Conservation (phyloP, 257 asterid species). For the Solanum medicagineum region DNA sequence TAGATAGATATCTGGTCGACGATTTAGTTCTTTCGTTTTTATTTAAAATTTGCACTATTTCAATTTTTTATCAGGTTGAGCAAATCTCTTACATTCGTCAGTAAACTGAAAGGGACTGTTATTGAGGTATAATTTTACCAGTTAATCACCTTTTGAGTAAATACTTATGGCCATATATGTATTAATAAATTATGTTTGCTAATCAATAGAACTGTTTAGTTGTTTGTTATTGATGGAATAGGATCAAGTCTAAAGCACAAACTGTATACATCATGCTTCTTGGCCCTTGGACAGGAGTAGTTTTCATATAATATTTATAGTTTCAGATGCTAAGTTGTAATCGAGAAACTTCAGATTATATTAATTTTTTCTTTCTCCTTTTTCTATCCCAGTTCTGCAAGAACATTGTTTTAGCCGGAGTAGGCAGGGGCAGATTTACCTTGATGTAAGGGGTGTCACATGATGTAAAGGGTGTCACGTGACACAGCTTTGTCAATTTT, state of each 20-base stretch:
- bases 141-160: too few species aligned
- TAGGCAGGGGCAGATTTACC: slow-evolving; percentile 31
- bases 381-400: slow-evolving; percentile 67
- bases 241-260: too few species aligned
- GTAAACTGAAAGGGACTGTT: too few species aligned
- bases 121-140: too few species aligned
- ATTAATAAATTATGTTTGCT: too few species aligned
- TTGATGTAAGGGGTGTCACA: too few species aligned
- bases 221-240: too few species aligned
- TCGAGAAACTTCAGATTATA: background rate
- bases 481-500: too few species aligned
- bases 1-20: background rate
- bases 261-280: too few species aligned
- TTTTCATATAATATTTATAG: background rate
- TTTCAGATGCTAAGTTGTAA: background rate
- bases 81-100: slow-evolving; percentile 72
- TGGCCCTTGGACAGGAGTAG: background rate
- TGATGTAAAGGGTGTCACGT: too few species aligned
- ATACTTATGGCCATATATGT: too few species aligned
- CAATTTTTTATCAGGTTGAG: slow-evolving; percentile 39
- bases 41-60: background rate
- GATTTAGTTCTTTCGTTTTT: background rate
- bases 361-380: background rate
- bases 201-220: too few species aligned
- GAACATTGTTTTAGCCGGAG: slow-evolving; percentile 91